Percentiles rank a stretch among this genome's conserved stretches.
Evolutionary conservation across 179 eudicot genomes (phyloP).

Genomic region (Sideroxylon spinosum): DNA sequence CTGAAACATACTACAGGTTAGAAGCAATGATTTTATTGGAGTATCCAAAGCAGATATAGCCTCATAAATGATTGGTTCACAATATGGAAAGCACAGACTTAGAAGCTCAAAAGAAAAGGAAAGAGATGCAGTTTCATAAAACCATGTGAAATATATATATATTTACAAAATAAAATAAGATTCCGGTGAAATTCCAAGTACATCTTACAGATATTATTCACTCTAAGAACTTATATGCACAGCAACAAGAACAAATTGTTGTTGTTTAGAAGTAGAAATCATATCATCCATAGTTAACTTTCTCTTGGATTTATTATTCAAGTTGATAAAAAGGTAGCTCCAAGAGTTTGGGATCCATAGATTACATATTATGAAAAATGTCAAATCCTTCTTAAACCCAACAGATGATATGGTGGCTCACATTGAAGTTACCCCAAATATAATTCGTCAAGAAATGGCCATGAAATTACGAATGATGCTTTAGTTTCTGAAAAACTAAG

Average conservation of each 20-base stretch:
- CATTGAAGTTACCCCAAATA: not conserved
- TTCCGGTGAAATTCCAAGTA: not conserved
- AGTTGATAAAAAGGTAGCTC: not conserved
- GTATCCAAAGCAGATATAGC: not conserved
- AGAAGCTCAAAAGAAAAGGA: not conserved
- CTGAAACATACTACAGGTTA: slow-evolving; percentile 38
- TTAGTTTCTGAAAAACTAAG: not conserved
- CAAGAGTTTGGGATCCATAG: not conserved
- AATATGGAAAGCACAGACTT: not conserved
- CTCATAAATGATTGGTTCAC: not conserved
- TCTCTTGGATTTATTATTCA: not conserved
- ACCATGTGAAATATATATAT: not conserved
- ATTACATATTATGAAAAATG: not conserved
- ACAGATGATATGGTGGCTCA: not conserved
- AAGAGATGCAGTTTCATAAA: not conserved
- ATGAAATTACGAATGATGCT: not conserved
- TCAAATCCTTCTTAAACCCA: not conserved
- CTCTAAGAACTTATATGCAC: not conserved
- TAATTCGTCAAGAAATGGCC: not conserved
- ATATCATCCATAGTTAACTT: not conserved
- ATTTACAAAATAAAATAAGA: not conserved
- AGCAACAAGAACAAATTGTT: not conserved
- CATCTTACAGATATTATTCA: not conserved
- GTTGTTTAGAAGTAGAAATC: not conserved
- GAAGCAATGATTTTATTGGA: not conserved